Evolutionary conservation across 2,329 filamentous ascomycete genomes (phyloP).

Genomic region (Ilyonectria mors-panacis): DNA sequence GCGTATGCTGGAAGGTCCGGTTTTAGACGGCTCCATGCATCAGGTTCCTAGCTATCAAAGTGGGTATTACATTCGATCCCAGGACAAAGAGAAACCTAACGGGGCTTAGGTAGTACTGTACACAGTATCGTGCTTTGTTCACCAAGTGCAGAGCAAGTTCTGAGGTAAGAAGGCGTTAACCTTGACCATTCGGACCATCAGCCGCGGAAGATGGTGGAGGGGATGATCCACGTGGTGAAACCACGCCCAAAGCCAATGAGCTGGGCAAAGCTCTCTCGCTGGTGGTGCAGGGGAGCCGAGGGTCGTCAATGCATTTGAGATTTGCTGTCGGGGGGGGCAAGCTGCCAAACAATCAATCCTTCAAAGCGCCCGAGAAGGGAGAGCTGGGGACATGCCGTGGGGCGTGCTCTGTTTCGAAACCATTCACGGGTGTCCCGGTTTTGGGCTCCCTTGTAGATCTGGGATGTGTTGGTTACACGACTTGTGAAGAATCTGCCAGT

Average conservation of each 20-base stretch:
- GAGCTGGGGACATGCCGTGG: slow-evolving; percentile 21
- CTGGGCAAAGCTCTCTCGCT: slow-evolving; percentile 26
- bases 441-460: slow-evolving; percentile 29
- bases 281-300: slow-evolving; percentile 22
- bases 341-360: slow-evolving; percentile 11
- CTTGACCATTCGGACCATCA: slow-evolving; percentile 40
- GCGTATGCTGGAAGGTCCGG: slow-evolving; percentile 23
- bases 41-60: slow-evolving; percentile 29
- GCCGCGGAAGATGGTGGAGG: slow-evolving; percentile 37
- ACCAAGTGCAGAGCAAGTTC: slow-evolving; percentile 21
- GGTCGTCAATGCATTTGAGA: slow-evolving; percentile 29
- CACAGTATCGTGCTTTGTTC: slow-evolving; percentile 26
- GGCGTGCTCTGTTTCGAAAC: slow-evolving; percentile 28
- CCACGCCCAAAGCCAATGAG: slow-evolving; percentile 32
- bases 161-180: slow-evolving; percentile 32
- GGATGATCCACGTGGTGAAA: slow-evolving; percentile 47
- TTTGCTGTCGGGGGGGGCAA: slow-evolving; percentile 3
- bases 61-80: slow-evolving; percentile 35
- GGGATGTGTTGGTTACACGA: slow-evolving; percentile 35
- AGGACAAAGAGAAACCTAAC: background rate
- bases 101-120: background rate
- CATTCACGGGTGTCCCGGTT: slow-evolving; percentile 34
- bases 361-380: slow-evolving; percentile 1
- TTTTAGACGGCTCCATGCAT: slow-evolving; percentile 43
- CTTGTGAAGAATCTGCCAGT: slow-evolving; percentile 23